Base-by-base conservation (phyloP, 208 protist genomes). In the Tetramitus jugosus region DNA sequence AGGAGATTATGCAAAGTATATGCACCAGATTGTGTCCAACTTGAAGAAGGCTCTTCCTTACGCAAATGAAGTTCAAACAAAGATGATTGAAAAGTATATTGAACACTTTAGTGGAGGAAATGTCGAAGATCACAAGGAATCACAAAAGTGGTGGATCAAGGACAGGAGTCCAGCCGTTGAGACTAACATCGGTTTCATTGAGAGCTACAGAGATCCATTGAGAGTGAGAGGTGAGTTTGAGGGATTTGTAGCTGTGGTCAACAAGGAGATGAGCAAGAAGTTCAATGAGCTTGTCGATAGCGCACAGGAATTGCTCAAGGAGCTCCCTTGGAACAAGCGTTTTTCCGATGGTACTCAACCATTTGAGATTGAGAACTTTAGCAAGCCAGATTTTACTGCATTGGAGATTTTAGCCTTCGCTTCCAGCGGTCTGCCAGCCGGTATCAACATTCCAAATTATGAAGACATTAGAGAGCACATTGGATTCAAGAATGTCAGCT, bases 181-280 rank as follows among this genome's bases (percentile, higher is more conserved):
- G 85, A 92, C 88, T 29, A 95, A 96, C 83, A 93, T 96, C 78
- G 93, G 93, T 75, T 96, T 95, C 82, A 93, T 96, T 71, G 93
- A 96, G 84, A 88, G 87, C 20, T 96, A 96, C 85, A 85, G 92
- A 49, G 92, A 96, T 81, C 91, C 91, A 39, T 86, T 87, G 77
- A 91, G 91, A 61, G 90, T 93, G 60, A 87, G 92, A 40, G 90
- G 84, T 65, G 90, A 96, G 84, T 95, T 86, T 83, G 93, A 96
- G 76, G 92, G 93, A 77, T 95, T 95, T 40, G 91, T 94, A 10
- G 87, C 92, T 0, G 83, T 94, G 29, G 92, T 95, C 35, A 94
- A 95, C 87, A 88, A 91, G 83, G 86, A 88, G 37, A 86, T 87
- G 81, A 90, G 82, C 31, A 84, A 85, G 79, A 88, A 90, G 81